These are phyloP conservation scores for Neofusicoccum cordaticola DNA, from an alignment of 2,329 filamentous ascomycete genomes.

Conservation along the genomic window DNA sequence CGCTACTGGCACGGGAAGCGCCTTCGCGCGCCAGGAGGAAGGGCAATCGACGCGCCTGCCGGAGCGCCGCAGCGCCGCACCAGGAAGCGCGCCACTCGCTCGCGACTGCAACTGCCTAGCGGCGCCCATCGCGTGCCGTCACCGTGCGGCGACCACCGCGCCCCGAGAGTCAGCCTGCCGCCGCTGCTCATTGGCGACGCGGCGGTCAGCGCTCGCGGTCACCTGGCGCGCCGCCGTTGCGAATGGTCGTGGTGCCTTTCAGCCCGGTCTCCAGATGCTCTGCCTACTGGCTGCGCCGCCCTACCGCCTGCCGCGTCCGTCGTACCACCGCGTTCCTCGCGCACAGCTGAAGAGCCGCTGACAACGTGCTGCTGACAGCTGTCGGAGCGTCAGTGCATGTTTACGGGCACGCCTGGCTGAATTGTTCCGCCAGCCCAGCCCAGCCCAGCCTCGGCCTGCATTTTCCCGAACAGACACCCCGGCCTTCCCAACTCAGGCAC, in stretches of 20 bases:
- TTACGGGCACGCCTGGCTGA: no score
- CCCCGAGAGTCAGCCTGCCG: not conserved
- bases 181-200: no score
- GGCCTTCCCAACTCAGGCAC: constrained; percentile 4
- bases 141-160: not conserved
- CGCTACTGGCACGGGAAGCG: not conserved
- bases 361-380: not conserved
- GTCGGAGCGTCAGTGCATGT: not conserved
- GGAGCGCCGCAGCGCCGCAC: constrained; percentile 3
- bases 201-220: not conserved
- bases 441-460: not conserved
- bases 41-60: not conserved
- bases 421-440: not conserved
- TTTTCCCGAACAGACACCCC: not conserved
- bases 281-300: not conserved
- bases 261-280: constrained; percentile 6
- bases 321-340: not conserved
- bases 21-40: not conserved
- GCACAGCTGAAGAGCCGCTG: not conserved
- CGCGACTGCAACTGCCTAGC: not conserved
- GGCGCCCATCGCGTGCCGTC: not conserved
- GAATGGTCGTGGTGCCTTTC: not conserved
- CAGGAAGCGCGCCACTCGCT: not conserved
- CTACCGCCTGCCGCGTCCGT: not conserved
- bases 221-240: not conserved